Evolutionary conservation across 306 rosid genomes (phyloP).

Genomic region (Myrica gale): DNA sequence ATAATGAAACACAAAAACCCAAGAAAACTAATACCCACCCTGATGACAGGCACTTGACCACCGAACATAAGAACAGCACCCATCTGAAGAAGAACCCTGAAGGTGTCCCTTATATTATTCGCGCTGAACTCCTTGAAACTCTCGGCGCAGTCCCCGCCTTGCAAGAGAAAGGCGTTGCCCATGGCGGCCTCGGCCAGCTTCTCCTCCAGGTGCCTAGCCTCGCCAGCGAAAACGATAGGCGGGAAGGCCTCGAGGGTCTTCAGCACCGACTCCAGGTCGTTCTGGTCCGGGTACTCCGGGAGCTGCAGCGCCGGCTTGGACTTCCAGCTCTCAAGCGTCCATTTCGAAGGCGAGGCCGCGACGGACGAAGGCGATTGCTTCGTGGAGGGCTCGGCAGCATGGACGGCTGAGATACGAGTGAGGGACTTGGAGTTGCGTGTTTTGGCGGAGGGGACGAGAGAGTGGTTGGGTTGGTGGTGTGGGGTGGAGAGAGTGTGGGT

Average conservation of each 20-base stretch:
- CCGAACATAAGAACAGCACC: slow-evolving; percentile 79
- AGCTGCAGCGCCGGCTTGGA: slow-evolving; percentile 56
- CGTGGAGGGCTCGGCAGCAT: slow-evolving; percentile 43
- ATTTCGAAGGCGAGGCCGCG: slow-evolving; percentile 24
- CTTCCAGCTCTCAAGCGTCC: slow-evolving; percentile 66
- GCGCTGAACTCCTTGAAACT: slow-evolving; percentile 80
- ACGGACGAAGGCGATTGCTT: slow-evolving; percentile 1
- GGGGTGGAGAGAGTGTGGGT: slow-evolving; percentile 27
- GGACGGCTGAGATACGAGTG: slow-evolving; percentile 56
- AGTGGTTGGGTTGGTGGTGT: slow-evolving; percentile 42
- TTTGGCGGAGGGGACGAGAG: slow-evolving; percentile 30
- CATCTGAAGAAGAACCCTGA: slow-evolving; percentile 68
- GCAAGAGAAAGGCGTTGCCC: slow-evolving; percentile 69
- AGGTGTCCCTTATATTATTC: slow-evolving; percentile 66
- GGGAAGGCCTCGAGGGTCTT: slow-evolving; percentile 60
- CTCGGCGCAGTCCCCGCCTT: slow-evolving; percentile 79
- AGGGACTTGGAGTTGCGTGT: slow-evolving; percentile 22
- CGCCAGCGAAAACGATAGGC: slow-evolving; percentile 76
- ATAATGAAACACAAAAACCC: background rate
- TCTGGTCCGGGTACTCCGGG: slow-evolving; percentile 63
- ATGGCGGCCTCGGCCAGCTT: slow-evolving; percentile 63
- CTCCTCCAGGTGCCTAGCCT: slow-evolving; percentile 71
- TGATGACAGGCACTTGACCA: slow-evolving; percentile 63
- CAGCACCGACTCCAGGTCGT: slow-evolving; percentile 50
- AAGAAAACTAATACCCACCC: slow-evolving; percentile 36